Evolutionary conservation across 2,329 filamentous ascomycete genomes (phyloP), one percentile per base, ranked within the genome.

Genomic region (Aspergillus caelatus): DNA sequence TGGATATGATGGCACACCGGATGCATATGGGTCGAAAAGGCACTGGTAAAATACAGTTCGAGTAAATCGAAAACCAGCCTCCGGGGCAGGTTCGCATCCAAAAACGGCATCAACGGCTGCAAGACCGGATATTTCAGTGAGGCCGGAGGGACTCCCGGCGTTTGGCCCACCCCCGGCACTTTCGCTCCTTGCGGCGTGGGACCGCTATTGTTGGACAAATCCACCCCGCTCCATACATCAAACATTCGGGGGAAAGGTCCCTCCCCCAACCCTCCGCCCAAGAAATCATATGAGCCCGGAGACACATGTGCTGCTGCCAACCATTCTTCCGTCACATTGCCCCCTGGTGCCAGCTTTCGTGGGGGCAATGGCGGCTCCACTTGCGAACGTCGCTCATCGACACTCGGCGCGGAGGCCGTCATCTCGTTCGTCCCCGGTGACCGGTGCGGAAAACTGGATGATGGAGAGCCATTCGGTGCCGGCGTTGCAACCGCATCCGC

Each of bases 1-100:
- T 97, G 86, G 21, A 97, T 89, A 74, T 96, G 96, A 4, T 94
- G 93, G 57, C 93, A 97, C 75, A 93, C 90, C 8, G 94, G 94
- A 75, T 96, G 93, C 83, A 95, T 91, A 76, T 94, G 91, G 6
- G 91, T 89, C 2, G 92, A 92, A 6, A 93, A 95, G 1, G 93
- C 93, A 75, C 92, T 96, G 52, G 92, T 89, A 76, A 97, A 97
- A 79, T 97, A 97, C 32, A 96, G 82, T 73, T 97, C 94, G 61
- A 97, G 84, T 50, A 97, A 82, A 75, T 97, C 93, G 80, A 93
- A 97, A 9, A 94, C 93, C 59, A 97, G 81, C 11, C 88, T 85
- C 41, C 91, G 82, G 2, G 94, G 92, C 56, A 97, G 88, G 66
- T 95, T 90, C 64, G 88, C 88, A 50, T 88, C 88, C 54, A 97